Conservation (phyloP, 1,139 yeast species). For the Pichia sp. region DNA sequence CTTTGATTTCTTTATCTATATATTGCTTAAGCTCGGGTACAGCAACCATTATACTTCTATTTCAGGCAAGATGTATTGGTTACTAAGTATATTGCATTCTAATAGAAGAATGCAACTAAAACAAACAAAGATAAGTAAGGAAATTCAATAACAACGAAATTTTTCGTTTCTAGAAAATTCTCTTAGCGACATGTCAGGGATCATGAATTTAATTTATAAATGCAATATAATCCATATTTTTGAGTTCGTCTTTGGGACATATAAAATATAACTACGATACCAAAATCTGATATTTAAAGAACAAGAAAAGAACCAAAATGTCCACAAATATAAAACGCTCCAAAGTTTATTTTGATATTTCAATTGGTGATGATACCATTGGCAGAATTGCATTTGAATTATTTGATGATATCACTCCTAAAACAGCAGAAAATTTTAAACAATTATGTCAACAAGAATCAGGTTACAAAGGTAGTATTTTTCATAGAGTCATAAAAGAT, state of each 20-base stretch:
- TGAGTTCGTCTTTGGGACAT: too few relatives aligned
- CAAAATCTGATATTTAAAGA: background rate
- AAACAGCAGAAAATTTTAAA: slow-evolving; percentile 88
- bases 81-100: background rate
- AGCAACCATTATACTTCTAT: slow-evolving; percentile 24
- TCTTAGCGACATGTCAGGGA: background rate
- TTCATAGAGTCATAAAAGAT: slow-evolving; percentile 87
- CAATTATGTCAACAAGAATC: slow-evolving; percentile 87
- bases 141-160: too few relatives aligned
- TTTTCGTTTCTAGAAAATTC: slow-evolving; percentile 2
- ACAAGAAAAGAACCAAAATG: background rate
- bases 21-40: slow-evolving; percentile 30
- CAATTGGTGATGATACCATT: slow-evolving; percentile 55
- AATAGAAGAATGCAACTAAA: background rate
- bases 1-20: slow-evolving; percentile 23
- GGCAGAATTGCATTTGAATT: slow-evolving; percentile 77
- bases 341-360: slow-evolving; percentile 68
- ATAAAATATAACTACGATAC: background rate
- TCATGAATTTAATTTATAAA: background rate
- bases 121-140: background rate
- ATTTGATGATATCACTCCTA: slow-evolving; percentile 77
- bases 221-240: too few relatives aligned
- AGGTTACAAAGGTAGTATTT: slow-evolving; percentile 77
- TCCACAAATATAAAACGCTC: slow-evolving; percentile 23
- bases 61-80: background rate